Base-by-base conservation (phyloP, 148 eudicot genomes). In the Camellia lanceoleosa region DNA sequence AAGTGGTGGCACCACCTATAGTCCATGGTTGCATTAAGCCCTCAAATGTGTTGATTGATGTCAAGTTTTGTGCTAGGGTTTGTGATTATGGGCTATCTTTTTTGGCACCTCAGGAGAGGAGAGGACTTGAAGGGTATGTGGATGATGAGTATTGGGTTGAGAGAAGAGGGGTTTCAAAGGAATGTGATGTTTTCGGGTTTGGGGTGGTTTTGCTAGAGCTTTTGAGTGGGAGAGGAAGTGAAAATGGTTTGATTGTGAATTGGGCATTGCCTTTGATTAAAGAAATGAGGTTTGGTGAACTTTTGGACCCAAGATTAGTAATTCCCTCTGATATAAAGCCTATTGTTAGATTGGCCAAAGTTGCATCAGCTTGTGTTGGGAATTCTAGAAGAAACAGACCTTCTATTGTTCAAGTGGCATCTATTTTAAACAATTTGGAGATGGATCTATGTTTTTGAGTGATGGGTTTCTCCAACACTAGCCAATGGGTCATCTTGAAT, bases 201-300 rank as follows among this genome's bases (percentile, higher is more conserved):
- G 98, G 98, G 79, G 93, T 93, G 38, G 89, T 93, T 83, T 78
- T 92, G 86, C 78, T 95, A 76, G 98, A 95, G 90, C 75, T 95
- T 60, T 87, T 95, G 82, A 93, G 88, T 84, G 98, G 98, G 20
- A 89, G 89, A 18, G 88, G 89, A 80, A 83, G 89, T 86, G 93
- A 90, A 9, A 83, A 76, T 63, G 91, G 93, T 60, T 82, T 86
- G 84, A 86, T 95, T 79, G 89, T 89, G 41, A 46, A 79, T n/a
- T 95, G 98, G 98, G 91, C 85, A 20, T 86, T 92, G 89, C 98
- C 97, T 75, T 90, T 95, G 91, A 91, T 93, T 71, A 93, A 85
- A 78, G 92, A 87, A 64, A 88, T 81, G 93, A 93, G 69, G 72
- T 80, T 88, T 64, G 54, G 77, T 86, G 94, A 95, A 81, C 42